Base-by-base conservation (phyloP, 768 basidiomycete genomes). In the Suillus subluteus region DNA sequence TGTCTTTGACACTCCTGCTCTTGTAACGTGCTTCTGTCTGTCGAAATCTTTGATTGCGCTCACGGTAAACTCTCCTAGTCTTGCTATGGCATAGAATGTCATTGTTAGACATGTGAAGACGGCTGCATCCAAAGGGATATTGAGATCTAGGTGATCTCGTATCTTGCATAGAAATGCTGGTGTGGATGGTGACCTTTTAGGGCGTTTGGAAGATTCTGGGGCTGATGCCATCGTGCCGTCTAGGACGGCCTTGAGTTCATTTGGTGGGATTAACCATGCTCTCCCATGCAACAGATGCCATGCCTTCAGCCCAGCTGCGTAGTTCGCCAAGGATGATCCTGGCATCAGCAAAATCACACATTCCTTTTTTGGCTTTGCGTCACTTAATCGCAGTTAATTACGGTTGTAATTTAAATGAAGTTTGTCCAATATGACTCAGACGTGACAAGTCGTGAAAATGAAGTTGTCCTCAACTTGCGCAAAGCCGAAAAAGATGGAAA, bases 41-140 rank as follows among this genome's bases (percentile, higher is more conserved):
- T 79, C 64, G 66, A 83, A 84, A 1, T 67, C 67, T 2, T 71
- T 74, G 6, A 82, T 71, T 2, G 54, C 69, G 1, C 71, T 75
- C 0, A 82, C 72, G 1, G 80, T 81, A 62, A 84, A 78, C 66
- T 85, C 82, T 0, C 82, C 81, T 0, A 80, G 58, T 0, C 79
- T 61, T 0, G 79, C 75, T 1, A 75, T 71, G 2, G 73, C 61
- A 37, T 73, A 85, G 72, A 84, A 83, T 8, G 70, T 66, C 0
- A 76, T 80, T 3, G 79, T 78, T 12, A 81, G 73, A 61, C 80
- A 82, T 0, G 81, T 78, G 23, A 62, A 78, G 0, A 79, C 73
- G 0, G 83, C 78, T 0, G 75, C 73, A 55, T 82, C 77, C 1
- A 81, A 67, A 2, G 77, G 77, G 13, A 48, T 32, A 4, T 35